These are phyloP conservation scores for Vitis labrusca DNA, from an alignment of 164 flowering plant species.

Conservation along the genomic window DNA sequence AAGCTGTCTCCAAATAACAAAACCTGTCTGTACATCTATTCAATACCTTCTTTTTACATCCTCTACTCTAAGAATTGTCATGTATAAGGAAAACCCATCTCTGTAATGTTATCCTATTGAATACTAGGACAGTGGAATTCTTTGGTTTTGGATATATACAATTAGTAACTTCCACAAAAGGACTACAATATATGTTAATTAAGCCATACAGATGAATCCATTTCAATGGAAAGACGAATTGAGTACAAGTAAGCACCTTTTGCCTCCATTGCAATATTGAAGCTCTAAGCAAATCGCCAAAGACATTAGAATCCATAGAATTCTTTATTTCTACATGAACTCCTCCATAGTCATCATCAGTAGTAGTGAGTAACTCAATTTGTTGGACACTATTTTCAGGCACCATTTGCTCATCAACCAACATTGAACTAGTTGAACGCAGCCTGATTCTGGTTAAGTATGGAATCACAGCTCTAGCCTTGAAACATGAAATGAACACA, in stretches of 20 bases:
- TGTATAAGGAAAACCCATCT: no score
- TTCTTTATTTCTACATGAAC: slow-evolving; percentile 38
- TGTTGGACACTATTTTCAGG: slow-evolving; percentile 5
- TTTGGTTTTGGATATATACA: no score
- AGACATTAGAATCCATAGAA: slow-evolving; percentile 34
- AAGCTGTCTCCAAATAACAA: no score
- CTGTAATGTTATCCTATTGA: no score
- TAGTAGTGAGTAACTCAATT: slow-evolving; percentile 10
- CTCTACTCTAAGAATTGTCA: no score
- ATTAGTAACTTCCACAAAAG: no score
- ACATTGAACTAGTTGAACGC: slow-evolving; percentile 10
- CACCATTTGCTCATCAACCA: not conserved
- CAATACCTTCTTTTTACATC: no score
- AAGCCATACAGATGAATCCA: not conserved
- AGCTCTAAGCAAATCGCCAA: slow-evolving; percentile 29
- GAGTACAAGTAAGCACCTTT: slow-evolving; percentile 21
- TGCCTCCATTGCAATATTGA: slow-evolving; percentile 39
- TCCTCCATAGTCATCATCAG: slow-evolving; percentile 41
- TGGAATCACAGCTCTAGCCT: not conserved
- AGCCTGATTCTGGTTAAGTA: not conserved
- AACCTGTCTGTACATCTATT: no score
- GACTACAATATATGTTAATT: not conserved
- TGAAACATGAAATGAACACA: no score
- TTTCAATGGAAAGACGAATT: no score
- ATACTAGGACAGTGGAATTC: no score